Evolutionary conservation across 495 filamentous ascomycete species (phyloP).

Genomic region (Trichoderma erinaceum): DNA sequence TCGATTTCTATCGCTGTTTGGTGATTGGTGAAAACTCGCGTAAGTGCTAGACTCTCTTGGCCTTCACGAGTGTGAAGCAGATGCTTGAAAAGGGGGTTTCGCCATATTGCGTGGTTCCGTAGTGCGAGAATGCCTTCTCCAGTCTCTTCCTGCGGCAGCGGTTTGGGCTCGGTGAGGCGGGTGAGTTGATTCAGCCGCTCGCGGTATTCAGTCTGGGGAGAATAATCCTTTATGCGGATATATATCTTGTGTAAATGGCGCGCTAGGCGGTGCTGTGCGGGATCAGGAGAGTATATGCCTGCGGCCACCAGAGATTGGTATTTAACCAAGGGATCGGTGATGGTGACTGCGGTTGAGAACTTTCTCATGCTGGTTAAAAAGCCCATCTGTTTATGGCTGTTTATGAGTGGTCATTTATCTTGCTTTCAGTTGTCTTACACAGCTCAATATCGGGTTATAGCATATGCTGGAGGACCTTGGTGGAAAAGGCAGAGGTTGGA

Average conservation of each 20-base stretch:
- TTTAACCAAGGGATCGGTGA: constrained; percentile 66
- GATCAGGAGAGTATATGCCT: constrained; percentile 53
- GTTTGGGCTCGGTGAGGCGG: constrained; percentile 33
- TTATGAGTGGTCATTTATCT: background rate
- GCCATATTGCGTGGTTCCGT: constrained; percentile 40
- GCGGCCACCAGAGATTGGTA: constrained; percentile 59
- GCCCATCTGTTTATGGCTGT: background rate
- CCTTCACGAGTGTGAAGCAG: constrained; percentile 32
- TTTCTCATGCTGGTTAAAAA: constrained; percentile 27
- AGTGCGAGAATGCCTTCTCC: constrained; percentile 30
- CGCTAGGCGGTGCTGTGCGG: constrained; percentile 60
- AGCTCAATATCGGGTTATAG: too few species aligned
- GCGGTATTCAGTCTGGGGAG: constrained; percentile 56
- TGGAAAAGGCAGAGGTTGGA: too few species aligned
- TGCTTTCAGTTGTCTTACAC: too few species aligned
- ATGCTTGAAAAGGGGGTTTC: constrained; percentile 45
- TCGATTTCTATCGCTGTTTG: constrained; percentile 56
- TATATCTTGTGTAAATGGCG: constrained; percentile 66
- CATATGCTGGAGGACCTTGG: too few species aligned
- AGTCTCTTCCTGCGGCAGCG: constrained; percentile 20
- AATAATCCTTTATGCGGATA: constrained; percentile 59
- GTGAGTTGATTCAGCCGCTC: constrained; percentile 47
- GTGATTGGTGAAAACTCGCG: constrained; percentile 51
- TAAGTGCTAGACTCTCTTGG: constrained; percentile 52
- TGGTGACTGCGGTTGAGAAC: constrained; percentile 44